These are phyloP conservation scores for Populus davidiana DNA, from an alignment of 345 rosid species.

Conservation along the genomic window DNA sequence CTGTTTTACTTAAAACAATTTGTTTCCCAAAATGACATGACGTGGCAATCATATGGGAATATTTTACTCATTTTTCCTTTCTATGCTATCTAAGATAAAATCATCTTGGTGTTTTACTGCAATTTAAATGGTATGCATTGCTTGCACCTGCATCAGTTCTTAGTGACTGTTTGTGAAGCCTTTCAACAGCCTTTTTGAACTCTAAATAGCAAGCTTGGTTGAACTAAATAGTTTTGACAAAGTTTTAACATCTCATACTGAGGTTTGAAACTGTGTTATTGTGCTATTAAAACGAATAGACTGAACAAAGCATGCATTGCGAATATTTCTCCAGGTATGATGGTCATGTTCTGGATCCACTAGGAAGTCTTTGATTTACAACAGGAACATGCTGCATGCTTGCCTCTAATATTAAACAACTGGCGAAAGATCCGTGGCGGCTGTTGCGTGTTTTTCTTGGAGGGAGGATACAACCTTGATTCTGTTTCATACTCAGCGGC, in stretches of 20 bases:
- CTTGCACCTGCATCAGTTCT: not conserved
- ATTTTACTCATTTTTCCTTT: not conserved
- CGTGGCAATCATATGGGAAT: not conserved
- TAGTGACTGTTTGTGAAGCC: not conserved
- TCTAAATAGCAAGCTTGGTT: not conserved
- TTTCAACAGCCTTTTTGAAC: not conserved
- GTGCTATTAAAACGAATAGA: not conserved
- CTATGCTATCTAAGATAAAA: not conserved
- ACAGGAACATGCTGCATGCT: constrained; percentile 78
- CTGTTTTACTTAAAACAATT: not conserved
- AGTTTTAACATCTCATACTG: not conserved
- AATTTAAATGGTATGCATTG: not conserved
- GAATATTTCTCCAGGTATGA: constrained; percentile 59
- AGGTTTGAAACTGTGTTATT: not conserved
- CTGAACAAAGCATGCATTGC: not conserved
- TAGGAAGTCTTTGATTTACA: constrained; percentile 80
- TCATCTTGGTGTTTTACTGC: not conserved
- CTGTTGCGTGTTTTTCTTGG: constrained; percentile 82
- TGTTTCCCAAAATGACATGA: not conserved
- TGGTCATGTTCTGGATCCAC: constrained; percentile 83
- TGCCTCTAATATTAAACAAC: constrained; percentile 68
- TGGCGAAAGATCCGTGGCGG: constrained; percentile 84
- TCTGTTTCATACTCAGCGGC: constrained; percentile 83
- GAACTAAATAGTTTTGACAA: not conserved
- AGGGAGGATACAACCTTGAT: constrained; percentile 91